phyloP scores from a whole-genome alignment of 2,329 filamentous ascomycete genomes.

The Cephalotrichum gorgonifer region DNA sequence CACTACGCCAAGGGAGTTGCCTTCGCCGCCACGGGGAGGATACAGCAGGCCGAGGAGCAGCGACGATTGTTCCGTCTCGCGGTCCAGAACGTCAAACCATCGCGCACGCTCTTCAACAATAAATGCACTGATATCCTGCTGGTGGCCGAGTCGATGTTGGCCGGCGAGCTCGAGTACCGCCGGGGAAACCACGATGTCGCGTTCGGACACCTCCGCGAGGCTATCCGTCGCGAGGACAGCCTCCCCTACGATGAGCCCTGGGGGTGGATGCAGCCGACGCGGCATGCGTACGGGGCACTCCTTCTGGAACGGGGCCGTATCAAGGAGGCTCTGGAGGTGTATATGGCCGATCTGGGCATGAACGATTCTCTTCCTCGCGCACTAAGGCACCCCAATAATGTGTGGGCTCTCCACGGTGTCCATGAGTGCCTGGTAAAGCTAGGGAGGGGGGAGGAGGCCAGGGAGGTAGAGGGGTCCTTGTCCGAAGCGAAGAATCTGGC shows the following conservation, averaged over 20 bases:
- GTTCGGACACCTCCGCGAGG: conserved; percentile 45
- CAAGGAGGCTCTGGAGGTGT: conserved; percentile 44
- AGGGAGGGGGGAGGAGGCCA: conserved; percentile 31
- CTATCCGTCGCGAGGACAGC: conserved; percentile 49
- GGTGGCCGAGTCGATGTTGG: conserved; percentile 57
- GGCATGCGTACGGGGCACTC: conserved; percentile 61
- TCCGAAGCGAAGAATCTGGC: conserved; percentile 41
- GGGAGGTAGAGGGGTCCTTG: conserved; percentile 29
- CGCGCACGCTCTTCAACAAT: conserved; percentile 40
- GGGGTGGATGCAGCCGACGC: conserved; percentile 69
- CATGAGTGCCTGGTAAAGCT: conserved; percentile 56
- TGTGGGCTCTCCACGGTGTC: conserved; percentile 66
- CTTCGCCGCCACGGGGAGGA: conserved; percentile 43
- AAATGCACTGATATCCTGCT: conserved; percentile 44
- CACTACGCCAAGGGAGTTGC: conserved; percentile 62
- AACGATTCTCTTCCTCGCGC: conserved; percentile 51
- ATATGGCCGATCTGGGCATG: conserved; percentile 51
- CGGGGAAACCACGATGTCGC: conserved; percentile 45
- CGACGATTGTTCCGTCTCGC: conserved; percentile 40
- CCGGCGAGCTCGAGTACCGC: conserved; percentile 66
- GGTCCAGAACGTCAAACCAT: conserved; percentile 38
- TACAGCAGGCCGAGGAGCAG: conserved; percentile 44
- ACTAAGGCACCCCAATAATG: conserved; percentile 59
- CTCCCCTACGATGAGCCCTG: conserved; percentile 66
- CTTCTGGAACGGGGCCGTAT: conserved; percentile 55